Evolutionary conservation across 75 land plant genomes (phyloP).

Genomic region (Selaginella moellendorffii): DNA sequence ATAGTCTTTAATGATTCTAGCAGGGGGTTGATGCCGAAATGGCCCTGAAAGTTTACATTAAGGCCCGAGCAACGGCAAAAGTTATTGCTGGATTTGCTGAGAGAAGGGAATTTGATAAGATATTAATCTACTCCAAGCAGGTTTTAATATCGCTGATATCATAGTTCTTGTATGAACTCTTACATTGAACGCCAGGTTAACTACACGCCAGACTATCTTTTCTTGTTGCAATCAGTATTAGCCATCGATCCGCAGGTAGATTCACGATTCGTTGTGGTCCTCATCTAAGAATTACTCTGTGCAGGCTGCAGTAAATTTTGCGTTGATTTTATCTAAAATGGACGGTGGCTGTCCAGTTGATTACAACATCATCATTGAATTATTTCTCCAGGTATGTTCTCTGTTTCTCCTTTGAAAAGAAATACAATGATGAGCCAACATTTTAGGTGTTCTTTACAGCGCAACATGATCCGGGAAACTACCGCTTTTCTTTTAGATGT

Average conservation of each 20-base stretch:
- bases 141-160: background rate
- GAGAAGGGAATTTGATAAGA: conserved; percentile 2
- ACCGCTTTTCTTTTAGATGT: conserved; percentile 96
- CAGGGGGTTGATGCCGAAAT: background rate
- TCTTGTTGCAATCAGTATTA: conserved; percentile 82
- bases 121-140: background rate
- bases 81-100: conserved; percentile 3
- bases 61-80: background rate
- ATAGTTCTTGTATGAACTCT: background rate
- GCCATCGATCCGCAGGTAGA: conserved; percentile 88
- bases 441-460: conserved; percentile 31
- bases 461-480: conserved; percentile 93
- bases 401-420: too few species aligned
- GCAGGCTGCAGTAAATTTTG: conserved; percentile 98
- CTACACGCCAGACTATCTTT: conserved; percentile 87
- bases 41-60: conserved; percentile 5
- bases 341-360: conserved; percentile 97
- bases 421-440: too few species aligned
- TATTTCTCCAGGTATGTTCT: conserved; percentile 77
- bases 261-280: background rate
- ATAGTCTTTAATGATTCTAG: background rate
- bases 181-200: conserved; percentile 53
- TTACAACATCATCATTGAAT: conserved; percentile 90
- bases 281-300: background rate
- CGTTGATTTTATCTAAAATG: conserved; percentile 98